Percentiles rank a stretch among this genome's conserved stretches.
phyloP scores from a whole-genome alignment of 2,329 filamentous ascomycete species.

The Pochonia chlamydosporia region DNA sequence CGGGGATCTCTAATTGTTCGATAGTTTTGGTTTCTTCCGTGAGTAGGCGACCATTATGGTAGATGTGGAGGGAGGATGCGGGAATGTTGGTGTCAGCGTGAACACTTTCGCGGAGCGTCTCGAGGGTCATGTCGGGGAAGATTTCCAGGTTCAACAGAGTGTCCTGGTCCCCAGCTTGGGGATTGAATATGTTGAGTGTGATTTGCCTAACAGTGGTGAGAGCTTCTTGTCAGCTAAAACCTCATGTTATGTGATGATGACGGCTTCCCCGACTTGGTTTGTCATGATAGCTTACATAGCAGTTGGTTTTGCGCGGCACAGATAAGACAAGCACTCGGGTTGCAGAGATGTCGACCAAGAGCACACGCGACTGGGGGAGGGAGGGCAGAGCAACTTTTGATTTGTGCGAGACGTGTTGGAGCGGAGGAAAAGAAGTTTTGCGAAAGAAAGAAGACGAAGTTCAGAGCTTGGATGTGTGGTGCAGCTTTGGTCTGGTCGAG shows the following conservation, averaged over 20 bases:
- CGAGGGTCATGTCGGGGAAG: slow-evolving; percentile 74
- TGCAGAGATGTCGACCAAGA: too few species aligned
- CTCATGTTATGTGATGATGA: not conserved
- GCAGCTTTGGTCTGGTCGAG: not conserved
- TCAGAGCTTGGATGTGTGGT: too few species aligned
- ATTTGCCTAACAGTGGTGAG: slow-evolving; percentile 60
- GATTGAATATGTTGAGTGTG: slow-evolving; percentile 77
- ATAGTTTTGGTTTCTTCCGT: slow-evolving; percentile 74
- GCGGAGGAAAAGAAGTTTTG: too few species aligned
- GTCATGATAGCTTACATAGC: not conserved
- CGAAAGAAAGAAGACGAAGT: too few species aligned
- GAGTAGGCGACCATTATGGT: slow-evolving; percentile 82
- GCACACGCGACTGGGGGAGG: too few species aligned
- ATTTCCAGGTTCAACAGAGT: slow-evolving; percentile 80
- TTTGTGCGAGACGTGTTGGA: too few species aligned
- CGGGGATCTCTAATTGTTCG: slow-evolving; percentile 70
- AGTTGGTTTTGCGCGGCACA: not conserved
- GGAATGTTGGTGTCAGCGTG: slow-evolving; percentile 76
- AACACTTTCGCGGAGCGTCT: slow-evolving; percentile 81
- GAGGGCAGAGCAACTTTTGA: too few species aligned
- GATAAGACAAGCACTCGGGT: too few species aligned
- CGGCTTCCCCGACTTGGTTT: not conserved
- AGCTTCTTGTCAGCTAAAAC: slow-evolving; percentile 3
- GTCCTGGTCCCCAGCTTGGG: slow-evolving; percentile 59
- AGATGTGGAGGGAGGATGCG: slow-evolving; percentile 71